These are phyloP conservation scores for Geotrichum bryndzae DNA, from an alignment of 1,139 yeast genomes.

Conservation along the genomic window DNA sequence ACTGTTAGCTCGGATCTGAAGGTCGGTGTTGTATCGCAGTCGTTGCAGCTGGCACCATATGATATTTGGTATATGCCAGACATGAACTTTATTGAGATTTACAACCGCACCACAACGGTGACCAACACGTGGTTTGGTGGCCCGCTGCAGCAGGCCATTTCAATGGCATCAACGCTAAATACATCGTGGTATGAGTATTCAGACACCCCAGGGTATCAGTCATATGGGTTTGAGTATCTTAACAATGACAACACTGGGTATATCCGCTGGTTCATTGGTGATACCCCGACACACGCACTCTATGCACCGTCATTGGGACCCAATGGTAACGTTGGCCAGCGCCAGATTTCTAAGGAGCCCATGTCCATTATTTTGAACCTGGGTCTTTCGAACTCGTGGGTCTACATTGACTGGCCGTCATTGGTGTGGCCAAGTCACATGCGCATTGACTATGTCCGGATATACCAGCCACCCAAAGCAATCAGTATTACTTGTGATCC, in stretches of 20 bases:
- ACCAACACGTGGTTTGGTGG: conserved; percentile 81
- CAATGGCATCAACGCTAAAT: conserved; percentile 66
- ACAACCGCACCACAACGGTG: conserved; percentile 54
- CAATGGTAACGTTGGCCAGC: conserved; percentile 74
- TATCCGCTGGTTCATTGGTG: conserved; percentile 76
- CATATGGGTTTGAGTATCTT: conserved; percentile 69
- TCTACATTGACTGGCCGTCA: conserved; percentile 71
- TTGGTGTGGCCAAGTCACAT: conserved; percentile 62
- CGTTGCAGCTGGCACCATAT: conserved; percentile 76
- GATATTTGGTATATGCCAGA: conserved; percentile 86
- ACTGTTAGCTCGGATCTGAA: conserved; percentile 42
- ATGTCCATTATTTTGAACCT: conserved; percentile 73
- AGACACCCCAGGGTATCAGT: conserved; percentile 50
- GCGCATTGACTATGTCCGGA: conserved; percentile 68
- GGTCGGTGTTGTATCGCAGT: conserved; percentile 69
- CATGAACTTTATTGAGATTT: conserved; percentile 59
- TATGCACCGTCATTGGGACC: conserved; percentile 64
- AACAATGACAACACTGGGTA: conserved; percentile 65
- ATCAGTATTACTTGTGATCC: conserved; percentile 70
- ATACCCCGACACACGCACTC: conserved; percentile 57
- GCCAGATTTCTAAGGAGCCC: conserved; percentile 75
- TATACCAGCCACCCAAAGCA: conserved; percentile 61
- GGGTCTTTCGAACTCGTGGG: conserved; percentile 79
- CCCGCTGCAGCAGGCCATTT: conserved; percentile 77
- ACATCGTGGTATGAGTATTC: conserved; percentile 63